These are phyloP conservation scores for Xylariaceae sp. DNA, from an alignment of 2,329 filamentous ascomycete genomes.

Conservation along the genomic window DNA sequence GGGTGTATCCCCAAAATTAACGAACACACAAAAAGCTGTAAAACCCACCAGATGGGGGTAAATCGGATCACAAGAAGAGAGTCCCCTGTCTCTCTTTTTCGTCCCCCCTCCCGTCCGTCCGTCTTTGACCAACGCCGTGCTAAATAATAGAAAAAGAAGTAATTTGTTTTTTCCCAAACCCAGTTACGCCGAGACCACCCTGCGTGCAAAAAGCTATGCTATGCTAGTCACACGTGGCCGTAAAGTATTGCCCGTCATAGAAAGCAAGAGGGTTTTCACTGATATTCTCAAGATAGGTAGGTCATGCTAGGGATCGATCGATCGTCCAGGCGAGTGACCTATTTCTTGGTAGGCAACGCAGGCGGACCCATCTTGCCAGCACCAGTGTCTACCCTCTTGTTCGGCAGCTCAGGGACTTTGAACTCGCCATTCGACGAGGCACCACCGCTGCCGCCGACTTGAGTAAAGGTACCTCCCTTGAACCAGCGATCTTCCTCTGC, in stretches of 20 bases:
- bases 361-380: conserved; percentile 45
- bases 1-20: too few species aligned
- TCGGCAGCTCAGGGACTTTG: conserved; percentile 61
- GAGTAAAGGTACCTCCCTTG: conserved; percentile 94
- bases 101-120: background rate
- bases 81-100: too few species aligned
- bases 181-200: background rate
- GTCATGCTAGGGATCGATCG: background rate
- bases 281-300: background rate
- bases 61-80: too few species aligned
- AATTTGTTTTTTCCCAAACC: conserved; percentile 1
- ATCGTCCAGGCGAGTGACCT: conserved; percentile 1
- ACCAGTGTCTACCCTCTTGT: conserved; percentile 68
- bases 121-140: conserved; percentile 11
- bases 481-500: conserved; percentile 96
- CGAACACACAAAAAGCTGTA: too few species aligned
- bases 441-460: conserved; percentile 50
- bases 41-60: too few species aligned
- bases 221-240: background rate
- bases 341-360: conserved; percentile 27
- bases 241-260: background rate
- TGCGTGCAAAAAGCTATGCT: too few species aligned
- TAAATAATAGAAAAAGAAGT: conserved; percentile 1
- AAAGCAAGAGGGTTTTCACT: background rate
- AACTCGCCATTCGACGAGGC: conserved; percentile 55